Conservation (phyloP, 495 filamentous ascomycete genomes). For the Trichoderma reesei region DNA sequence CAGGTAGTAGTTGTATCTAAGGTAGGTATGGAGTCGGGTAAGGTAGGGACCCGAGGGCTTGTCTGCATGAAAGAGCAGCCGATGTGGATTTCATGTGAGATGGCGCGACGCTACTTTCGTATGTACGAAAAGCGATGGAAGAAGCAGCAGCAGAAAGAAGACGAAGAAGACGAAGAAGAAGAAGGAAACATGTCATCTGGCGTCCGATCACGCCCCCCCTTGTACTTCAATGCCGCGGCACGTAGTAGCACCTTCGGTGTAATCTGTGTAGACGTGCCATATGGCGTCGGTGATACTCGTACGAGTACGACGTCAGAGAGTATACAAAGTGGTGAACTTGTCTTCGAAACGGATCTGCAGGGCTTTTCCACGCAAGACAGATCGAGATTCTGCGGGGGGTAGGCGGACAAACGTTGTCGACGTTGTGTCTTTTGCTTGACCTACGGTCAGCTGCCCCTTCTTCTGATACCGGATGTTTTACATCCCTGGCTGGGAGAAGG, state of each 20-base stretch:
- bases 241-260: not conserved
- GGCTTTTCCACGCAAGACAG: constrained; percentile 2
- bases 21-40: too few relatives aligned
- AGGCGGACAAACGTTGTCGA: not conserved
- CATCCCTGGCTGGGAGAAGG: not conserved
- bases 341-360: not conserved
- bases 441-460: not conserved
- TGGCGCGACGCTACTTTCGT: not conserved
- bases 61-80: not conserved
- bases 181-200: not conserved
- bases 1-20: too few relatives aligned
- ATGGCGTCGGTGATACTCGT: too few relatives aligned
- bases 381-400: not conserved
- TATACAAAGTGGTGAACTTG: too few relatives aligned
- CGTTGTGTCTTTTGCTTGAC: not conserved
- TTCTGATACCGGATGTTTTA: not conserved
- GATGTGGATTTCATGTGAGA: not conserved
- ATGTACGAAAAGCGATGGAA: too few relatives aligned
- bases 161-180: not conserved
- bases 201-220: not conserved
- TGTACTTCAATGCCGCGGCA: not conserved
- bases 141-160: too few relatives aligned
- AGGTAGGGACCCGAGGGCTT: too few relatives aligned
- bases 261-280: too few relatives aligned
- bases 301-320: constrained; percentile 5